These are phyloP conservation scores for Leccinum sublutescens DNA, from an alignment of 768 basidiomycete species.

Conservation along the genomic window DNA sequence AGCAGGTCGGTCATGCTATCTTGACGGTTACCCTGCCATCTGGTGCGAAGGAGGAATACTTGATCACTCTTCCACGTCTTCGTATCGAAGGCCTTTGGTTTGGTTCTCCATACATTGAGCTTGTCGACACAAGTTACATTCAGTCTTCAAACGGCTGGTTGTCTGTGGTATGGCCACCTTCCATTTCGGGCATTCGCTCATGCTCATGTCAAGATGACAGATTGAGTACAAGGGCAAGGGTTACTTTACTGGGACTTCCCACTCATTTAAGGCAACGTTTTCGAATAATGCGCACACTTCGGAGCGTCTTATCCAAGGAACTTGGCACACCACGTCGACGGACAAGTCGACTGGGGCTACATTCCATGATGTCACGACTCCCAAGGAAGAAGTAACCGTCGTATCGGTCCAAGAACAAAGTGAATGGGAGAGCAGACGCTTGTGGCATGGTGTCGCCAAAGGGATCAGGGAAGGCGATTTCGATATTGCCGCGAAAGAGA, in stretches of 20 bases:
- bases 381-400: conserved; percentile 75
- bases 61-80: conserved; percentile 90
- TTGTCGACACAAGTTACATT: conserved; percentile 80
- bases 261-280: conserved; percentile 87
- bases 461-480: conserved; percentile 92
- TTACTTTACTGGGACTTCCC: conserved; percentile 91
- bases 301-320: conserved; percentile 67
- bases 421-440: conserved; percentile 82
- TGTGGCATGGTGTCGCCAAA: conserved; percentile 86
- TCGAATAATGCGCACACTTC: conserved; percentile 45
- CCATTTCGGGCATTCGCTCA: neutral
- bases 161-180: conserved; percentile 40
- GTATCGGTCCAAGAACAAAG: conserved; percentile 58
- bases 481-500: conserved; percentile 85
- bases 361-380: conserved; percentile 76
- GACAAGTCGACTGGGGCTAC: conserved; percentile 40
- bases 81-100: conserved; percentile 94
- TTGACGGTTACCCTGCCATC: conserved; percentile 63
- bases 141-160: conserved; percentile 60
- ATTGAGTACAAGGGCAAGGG: conserved; percentile 97
- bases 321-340: conserved; percentile 73
- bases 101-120: conserved; percentile 90
- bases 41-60: conserved; percentile 64
- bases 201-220: conserved; percentile 42
- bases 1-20: conserved; percentile 92